Evolutionary conservation across 129 eudicot genomes (phyloP).

Genomic region (Deinandra increscens): DNA sequence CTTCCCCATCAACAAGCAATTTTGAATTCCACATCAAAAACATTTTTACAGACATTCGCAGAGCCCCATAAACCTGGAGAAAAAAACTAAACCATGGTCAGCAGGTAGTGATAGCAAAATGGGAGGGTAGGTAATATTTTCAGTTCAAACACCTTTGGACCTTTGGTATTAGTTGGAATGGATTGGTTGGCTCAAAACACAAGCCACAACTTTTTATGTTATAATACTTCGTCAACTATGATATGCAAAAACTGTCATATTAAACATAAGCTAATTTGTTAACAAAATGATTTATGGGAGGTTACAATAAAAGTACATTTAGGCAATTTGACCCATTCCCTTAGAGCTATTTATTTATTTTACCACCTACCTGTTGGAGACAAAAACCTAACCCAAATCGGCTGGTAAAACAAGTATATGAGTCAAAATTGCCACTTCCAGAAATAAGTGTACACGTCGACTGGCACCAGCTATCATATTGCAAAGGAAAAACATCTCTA

Average conservation of each 20-base stretch:
- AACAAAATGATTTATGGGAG: neutral
- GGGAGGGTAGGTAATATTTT: neutral
- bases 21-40: constrained; percentile 95
- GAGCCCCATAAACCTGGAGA: constrained; percentile 92
- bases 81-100: neutral
- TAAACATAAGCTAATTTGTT: neutral
- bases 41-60: constrained; percentile 97
- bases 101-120: constrained; percentile 13
- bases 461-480: neutral
- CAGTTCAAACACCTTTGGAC: neutral
- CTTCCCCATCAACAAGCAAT: constrained; percentile 81
- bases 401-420: neutral
- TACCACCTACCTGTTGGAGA: neutral
- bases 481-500: neutral
- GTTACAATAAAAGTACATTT: neutral
- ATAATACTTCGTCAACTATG: too few species aligned
- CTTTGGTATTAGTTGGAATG: neutral
- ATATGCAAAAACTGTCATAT: neutral
- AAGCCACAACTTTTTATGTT: too few species aligned
- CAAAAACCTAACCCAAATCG: neutral
- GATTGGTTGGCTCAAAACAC: neutral
- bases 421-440: neutral
- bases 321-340: neutral
- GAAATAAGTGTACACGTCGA: neutral
- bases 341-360: neutral